A percentile compares a stretch with the other conserved stretches of the same genome.
phyloP scores from a whole-genome alignment of 2,329 filamentous ascomycete species.

The Trichoderma koningiopsis region DNA sequence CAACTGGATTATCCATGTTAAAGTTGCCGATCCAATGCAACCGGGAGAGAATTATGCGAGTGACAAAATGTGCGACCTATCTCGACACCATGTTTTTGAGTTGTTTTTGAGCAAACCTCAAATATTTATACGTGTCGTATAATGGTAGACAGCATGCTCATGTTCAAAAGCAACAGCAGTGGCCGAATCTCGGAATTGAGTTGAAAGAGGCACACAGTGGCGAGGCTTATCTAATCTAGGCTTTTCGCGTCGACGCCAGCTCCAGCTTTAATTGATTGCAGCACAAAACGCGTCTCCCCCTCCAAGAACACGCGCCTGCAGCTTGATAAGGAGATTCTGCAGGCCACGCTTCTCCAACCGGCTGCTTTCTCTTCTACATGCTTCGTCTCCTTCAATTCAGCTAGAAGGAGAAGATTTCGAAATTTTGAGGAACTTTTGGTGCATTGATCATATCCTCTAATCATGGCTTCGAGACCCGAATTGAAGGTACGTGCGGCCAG shows the following conservation, averaged over 20 bases:
- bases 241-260: constrained; percentile 31
- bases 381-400: background rate
- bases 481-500: constrained; percentile 57
- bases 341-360: background rate
- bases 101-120: background rate
- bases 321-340: constrained; percentile 18
- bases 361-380: background rate
- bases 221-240: constrained; percentile 15
- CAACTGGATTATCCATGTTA: constrained; percentile 56
- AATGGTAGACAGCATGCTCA: background rate
- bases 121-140: background rate
- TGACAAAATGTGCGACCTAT: too few species aligned
- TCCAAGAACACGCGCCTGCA: constrained; percentile 30
- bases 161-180: constrained; percentile 21
- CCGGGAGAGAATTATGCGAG: background rate
- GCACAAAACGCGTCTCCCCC: constrained; percentile 35
- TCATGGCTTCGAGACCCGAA: constrained; percentile 72
- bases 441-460: constrained; percentile 29
- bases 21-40: background rate
- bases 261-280: constrained; percentile 33
- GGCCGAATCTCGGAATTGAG: background rate
- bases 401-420: background rate
- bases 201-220: background rate
- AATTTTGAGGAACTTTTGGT: background rate
- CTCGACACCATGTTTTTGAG: background rate